Percentiles rank a stretch among this genome's conserved stretches.
Conservation (phyloP, 345 rosid genomes). For the Rhodamnia rubescens region DNA sequence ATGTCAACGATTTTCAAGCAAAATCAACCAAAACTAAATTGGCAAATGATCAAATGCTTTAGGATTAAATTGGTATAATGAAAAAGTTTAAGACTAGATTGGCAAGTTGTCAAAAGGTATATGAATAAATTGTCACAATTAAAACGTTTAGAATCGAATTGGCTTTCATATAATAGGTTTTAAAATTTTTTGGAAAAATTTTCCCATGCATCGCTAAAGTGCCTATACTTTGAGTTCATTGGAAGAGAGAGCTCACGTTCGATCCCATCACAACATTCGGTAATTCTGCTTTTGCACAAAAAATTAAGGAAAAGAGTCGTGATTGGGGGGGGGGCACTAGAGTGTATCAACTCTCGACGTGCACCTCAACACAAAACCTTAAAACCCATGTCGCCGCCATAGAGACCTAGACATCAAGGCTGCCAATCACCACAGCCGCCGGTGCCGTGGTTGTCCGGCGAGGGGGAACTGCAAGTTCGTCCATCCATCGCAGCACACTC, state of each 20-base stretch:
- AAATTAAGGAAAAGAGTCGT: background rate
- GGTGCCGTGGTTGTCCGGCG: too few relatives aligned
- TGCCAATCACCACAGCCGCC: background rate
- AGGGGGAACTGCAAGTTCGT: background rate
- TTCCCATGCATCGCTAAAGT: background rate
- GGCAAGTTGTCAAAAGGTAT: too few relatives aligned
- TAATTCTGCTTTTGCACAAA: background rate
- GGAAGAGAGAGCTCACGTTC: background rate
- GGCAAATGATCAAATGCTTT: too few relatives aligned
- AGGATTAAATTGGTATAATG: too few relatives aligned
- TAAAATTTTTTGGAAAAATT: too few relatives aligned
- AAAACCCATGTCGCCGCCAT: background rate
- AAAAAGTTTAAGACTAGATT: too few relatives aligned
- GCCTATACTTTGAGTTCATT: background rate
- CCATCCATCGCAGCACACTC: background rate
- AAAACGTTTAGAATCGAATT: too few relatives aligned
- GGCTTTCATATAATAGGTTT: too few relatives aligned
- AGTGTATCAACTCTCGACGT: rapidly evolving
- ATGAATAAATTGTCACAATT: too few relatives aligned
- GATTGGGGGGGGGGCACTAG: rapidly evolving
- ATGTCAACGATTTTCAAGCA: too few relatives aligned
- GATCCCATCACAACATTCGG: rapidly evolving
- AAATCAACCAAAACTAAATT: too few relatives aligned
- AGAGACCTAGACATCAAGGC: background rate
- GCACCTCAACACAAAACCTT: background rate